These are phyloP conservation scores for Eimeria acervulina DNA, from an alignment of 169 alveolate genomes.

Conservation along the genomic window DNA sequence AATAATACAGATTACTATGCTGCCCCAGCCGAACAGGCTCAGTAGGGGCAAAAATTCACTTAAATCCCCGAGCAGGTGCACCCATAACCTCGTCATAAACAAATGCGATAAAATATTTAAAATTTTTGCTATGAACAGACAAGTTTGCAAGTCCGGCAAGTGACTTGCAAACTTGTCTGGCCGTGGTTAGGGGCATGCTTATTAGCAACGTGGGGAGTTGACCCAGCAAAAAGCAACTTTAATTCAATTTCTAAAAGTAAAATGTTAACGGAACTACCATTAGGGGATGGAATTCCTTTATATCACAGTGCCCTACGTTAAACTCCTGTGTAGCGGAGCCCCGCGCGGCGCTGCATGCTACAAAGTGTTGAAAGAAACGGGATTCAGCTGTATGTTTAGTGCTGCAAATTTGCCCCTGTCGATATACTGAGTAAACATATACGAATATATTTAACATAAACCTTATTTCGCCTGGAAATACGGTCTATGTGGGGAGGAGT, in stretches of 20 bases:
- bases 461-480: not conserved
- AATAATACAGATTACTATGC: too few relatives aligned
- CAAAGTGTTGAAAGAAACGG: not conserved
- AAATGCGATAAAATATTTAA: too few relatives aligned
- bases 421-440: not conserved
- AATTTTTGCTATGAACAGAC: too few relatives aligned
- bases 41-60: too few relatives aligned
- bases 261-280: not conserved
- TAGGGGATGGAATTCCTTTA: not conserved
- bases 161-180: too few relatives aligned
- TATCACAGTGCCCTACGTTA: not conserved
- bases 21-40: too few relatives aligned
- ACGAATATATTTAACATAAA: not conserved
- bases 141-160: too few relatives aligned
- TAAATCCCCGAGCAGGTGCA: too few relatives aligned
- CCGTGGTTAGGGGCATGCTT: not conserved
- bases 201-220: not conserved
- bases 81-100: too few relatives aligned
- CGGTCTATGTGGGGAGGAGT: slow-evolving; percentile 67
- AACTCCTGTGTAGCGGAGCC: not conserved
- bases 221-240: not conserved
- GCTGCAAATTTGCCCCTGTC: not conserved
- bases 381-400: not conserved
- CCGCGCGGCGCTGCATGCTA: not conserved
- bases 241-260: not conserved